phyloP scores from a whole-genome alignment of 371 early-diverging fungal genomes.

The Mycotypha africana region DNA sequence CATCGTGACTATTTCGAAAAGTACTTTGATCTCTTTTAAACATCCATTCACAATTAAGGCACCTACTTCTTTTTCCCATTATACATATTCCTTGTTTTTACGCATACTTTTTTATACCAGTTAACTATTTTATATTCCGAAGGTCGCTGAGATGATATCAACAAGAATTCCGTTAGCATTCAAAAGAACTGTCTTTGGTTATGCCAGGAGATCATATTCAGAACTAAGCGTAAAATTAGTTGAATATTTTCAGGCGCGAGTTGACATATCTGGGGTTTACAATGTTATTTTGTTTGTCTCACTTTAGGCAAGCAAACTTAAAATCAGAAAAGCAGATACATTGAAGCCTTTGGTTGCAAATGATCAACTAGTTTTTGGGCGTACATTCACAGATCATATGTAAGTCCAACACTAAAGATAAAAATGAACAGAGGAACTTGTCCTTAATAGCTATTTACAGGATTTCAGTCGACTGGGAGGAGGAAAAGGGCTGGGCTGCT shows the following conservation, averaged over 20 bases:
- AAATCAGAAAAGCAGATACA: conserved; percentile 30
- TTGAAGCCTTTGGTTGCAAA: conserved; percentile 66
- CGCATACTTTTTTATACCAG: too few relatives aligned
- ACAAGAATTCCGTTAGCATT: too few relatives aligned
- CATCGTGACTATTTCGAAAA: conserved; percentile 11
- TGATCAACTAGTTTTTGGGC: conserved; percentile 84
- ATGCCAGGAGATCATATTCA: conserved; percentile 15
- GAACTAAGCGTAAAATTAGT: conserved; percentile 14
- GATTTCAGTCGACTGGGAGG: conserved; percentile 74
- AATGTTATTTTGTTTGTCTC: neutral
- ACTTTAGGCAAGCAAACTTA: conserved; percentile 43
- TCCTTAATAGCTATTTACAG: conserved; percentile 4
- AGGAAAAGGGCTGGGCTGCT: conserved; percentile 71
- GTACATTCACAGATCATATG: conserved; percentile 95
- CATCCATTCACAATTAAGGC: too few relatives aligned
- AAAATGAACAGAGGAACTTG: too few relatives aligned
- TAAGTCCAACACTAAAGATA: too few relatives aligned
- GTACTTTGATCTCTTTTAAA: neutral
- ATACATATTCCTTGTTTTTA: too few relatives aligned
- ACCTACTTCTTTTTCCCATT: neutral
- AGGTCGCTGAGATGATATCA: too few relatives aligned
- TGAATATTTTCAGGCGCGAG: neutral
- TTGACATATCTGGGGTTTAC: too few relatives aligned
- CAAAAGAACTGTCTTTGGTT: conserved; percentile 3
- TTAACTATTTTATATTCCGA: too few relatives aligned